phyloP scores from a whole-genome alignment of 257 asterid species.

The Scutellaria baicalensis region DNA sequence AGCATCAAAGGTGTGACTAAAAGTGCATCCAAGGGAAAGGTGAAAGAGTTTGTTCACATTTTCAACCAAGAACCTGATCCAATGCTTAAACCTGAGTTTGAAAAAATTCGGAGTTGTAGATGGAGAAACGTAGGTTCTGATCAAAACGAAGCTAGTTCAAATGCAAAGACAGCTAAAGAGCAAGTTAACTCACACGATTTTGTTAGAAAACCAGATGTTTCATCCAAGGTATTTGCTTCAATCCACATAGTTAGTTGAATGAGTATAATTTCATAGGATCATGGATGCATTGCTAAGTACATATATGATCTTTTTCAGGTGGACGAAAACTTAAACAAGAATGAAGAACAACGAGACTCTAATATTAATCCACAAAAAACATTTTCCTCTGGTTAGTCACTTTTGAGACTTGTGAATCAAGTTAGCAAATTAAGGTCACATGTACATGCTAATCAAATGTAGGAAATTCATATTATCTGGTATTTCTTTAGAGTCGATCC shows the following conservation, averaged over 20 bases:
- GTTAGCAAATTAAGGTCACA: background rate
- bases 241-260: no score
- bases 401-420: background rate
- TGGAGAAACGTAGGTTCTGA: conserved; percentile 21
- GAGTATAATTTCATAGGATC: no score
- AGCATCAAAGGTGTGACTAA: conserved; percentile 20
- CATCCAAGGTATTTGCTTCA: conserved; percentile 30
- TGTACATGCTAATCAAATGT: background rate
- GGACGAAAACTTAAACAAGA: conserved; percentile 23
- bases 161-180: background rate
- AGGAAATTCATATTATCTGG: background rate
- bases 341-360: conserved; percentile 18
- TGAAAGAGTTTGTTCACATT: conserved; percentile 66
- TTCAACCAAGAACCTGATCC: conserved; percentile 46
- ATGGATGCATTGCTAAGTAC: background rate
- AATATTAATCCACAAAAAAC: background rate
- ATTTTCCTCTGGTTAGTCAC: conserved; percentile 42
- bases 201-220: conserved; percentile 33
- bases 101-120: conserved; percentile 34
- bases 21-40: conserved; percentile 53
- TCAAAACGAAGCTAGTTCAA: conserved; percentile 24
- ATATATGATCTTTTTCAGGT: conserved; percentile 31
- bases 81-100: conserved; percentile 1
- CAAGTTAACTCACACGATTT: conserved; percentile 11
- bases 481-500: conserved; percentile 32